Conservation (phyloP, 176 grass and related monocot species). For the Avena atlantica region DNA sequence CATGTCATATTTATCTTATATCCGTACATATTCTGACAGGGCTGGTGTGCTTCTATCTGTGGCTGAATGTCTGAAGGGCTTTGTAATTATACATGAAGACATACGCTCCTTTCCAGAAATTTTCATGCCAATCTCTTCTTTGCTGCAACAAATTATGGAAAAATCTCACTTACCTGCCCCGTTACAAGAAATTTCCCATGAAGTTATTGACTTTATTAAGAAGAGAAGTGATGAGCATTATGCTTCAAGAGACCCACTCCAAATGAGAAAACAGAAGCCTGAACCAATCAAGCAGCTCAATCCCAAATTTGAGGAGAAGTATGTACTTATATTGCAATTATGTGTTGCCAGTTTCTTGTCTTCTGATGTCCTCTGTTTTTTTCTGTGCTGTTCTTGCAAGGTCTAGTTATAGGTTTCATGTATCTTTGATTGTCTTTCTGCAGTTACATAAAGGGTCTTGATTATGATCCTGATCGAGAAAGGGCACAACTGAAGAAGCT, state of each 20-base stretch:
- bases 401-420: background rate
- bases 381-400: conserved; percentile 23
- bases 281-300: conserved; percentile 87
- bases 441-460: conserved; percentile 90
- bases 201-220: conserved; percentile 75
- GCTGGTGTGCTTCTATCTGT: conserved; percentile 69
- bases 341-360: conserved; percentile 22
- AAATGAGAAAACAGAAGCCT: conserved; percentile 83
- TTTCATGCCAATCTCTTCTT: conserved; percentile 69
- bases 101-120: conserved; percentile 83
- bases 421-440: conserved; percentile 35
- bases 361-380: background rate
- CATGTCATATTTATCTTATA: conserved; percentile 22
- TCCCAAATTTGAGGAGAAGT: conserved; percentile 96
- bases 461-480: conserved; percentile 97
- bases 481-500: conserved; percentile 85
- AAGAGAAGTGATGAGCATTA: conserved; percentile 68
- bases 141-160: conserved; percentile 68
- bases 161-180: conserved; percentile 46
- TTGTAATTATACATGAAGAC: conserved; percentile 78
- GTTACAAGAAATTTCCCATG: conserved; percentile 63
- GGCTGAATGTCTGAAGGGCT: conserved; percentile 77
- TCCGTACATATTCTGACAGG: conserved; percentile 51
- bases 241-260: conserved; percentile 69
- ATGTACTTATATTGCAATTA: conserved; percentile 47